Conservation (phyloP, 208 protist species). For the Trypanosoma platydactyli region DNA sequence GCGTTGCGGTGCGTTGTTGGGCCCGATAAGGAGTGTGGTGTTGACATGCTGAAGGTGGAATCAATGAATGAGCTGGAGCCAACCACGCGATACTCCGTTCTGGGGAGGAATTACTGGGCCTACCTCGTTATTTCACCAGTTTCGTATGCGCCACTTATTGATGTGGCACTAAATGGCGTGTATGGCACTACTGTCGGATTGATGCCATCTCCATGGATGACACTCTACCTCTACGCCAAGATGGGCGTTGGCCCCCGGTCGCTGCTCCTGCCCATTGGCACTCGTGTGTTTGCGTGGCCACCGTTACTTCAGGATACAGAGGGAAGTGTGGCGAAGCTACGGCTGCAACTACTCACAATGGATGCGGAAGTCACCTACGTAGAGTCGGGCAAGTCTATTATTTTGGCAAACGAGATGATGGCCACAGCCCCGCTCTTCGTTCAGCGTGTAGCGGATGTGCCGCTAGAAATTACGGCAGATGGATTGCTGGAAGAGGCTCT, state of each 20-base stretch:
- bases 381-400: constrained; percentile 59
- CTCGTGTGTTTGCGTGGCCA: constrained; percentile 58
- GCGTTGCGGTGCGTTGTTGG: constrained; percentile 47
- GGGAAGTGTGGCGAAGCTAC: constrained; percentile 32
- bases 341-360: constrained; percentile 68
- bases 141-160: constrained; percentile 63
- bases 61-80: constrained; percentile 90
- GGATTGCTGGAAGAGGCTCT: constrained; percentile 25
- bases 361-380: constrained; percentile 74
- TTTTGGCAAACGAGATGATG: constrained; percentile 74
- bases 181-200: constrained; percentile 81
- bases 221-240: constrained; percentile 66
- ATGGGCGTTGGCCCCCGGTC: constrained; percentile 54
- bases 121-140: constrained; percentile 70
- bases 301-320: constrained; percentile 42
- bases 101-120: constrained; percentile 88
- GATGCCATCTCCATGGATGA: constrained; percentile 83
- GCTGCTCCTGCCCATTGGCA: constrained; percentile 71
- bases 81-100: constrained; percentile 80
- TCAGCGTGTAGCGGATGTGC: constrained; percentile 57
- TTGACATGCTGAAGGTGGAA: constrained; percentile 90
- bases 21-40: constrained; percentile 45
- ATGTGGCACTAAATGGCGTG: constrained; percentile 70
- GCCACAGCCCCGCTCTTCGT: constrained; percentile 67
- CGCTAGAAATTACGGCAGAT: constrained; percentile 26